Evolutionary conservation across 805 yeast species (phyloP).

Genomic region (Ascoidea rubescens): DNA sequence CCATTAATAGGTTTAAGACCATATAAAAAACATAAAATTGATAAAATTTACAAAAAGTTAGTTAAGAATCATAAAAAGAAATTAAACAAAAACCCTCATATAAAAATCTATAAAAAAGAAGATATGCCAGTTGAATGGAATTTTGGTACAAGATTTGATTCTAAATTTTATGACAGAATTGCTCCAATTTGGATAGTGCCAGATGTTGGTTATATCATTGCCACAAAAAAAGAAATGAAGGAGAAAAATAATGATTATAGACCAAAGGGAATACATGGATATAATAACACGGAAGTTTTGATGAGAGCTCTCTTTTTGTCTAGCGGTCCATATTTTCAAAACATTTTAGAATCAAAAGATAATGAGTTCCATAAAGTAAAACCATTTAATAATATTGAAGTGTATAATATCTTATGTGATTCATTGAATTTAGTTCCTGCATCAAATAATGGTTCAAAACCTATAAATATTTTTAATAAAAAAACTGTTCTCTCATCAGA

Average conservation of each 20-base stretch:
- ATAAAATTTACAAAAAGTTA: constrained; percentile 33
- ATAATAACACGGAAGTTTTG: constrained; percentile 57
- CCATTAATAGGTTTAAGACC: constrained; percentile 76
- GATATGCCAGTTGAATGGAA: constrained; percentile 30
- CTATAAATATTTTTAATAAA: constrained; percentile 12
- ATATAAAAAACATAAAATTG: constrained; percentile 20
- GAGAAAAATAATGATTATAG: constrained; percentile 31
- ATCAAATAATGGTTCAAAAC: constrained; percentile 41
- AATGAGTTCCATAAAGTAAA: constrained; percentile 19
- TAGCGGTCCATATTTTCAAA: constrained; percentile 62
- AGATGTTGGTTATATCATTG: constrained; percentile 62
- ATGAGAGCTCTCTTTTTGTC: constrained; percentile 80
- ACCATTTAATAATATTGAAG: constrained; percentile 63
- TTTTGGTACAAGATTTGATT: constrained; percentile 14
- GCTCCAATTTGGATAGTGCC: constrained; percentile 87
- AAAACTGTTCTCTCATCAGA: constrained; percentile 20
- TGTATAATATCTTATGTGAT: constrained; percentile 66
- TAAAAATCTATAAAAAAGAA: constrained; percentile 35
- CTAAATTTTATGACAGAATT: constrained; percentile 38
- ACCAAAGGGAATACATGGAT: constrained; percentile 81
- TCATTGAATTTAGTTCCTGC: constrained; percentile 37
- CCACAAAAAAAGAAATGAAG: constrained; percentile 34
- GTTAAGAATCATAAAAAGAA: constrained; percentile 17
- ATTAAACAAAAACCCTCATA: constrained; percentile 20
- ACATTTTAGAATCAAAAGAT: constrained; percentile 6